Evolutionary conservation across 768 basidiomycete species (phyloP), one percentile per base, ranked within the genome.

Genomic region (Calocybe indica): DNA sequence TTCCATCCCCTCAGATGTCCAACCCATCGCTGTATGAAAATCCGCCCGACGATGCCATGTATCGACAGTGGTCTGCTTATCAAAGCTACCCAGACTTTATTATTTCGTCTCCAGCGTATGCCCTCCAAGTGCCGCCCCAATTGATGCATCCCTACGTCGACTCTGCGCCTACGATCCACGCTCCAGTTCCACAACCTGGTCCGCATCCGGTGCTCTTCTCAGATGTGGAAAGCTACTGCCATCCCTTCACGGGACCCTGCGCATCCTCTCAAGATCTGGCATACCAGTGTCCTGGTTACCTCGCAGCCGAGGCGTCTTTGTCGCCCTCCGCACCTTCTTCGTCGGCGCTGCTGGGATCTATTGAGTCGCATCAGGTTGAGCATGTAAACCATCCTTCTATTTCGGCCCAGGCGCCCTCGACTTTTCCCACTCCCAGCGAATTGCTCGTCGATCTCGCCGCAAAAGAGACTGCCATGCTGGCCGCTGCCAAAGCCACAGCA

Each of bases 341-440:
- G 22, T 22, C 22, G 22, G 22, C 22, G 22, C 22, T 22, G 22
- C 22, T 22, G 4, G 22, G 22, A 22, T 22, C 22, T 22, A 4
- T 22, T 22, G 22, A 22, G 22, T 22, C 22, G 22, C 22, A 22
- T 22, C 22, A 22, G 22, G 22, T 22, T 22, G 22, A 22, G 22
- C 22, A 22, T 22, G 22, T 51, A n/a, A 15, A 52, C 40, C 38
- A 48, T 13, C 47, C 47, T 11, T 43, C 39, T 33, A 44, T 31
- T 30, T 14, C 49, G 11, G 38, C 40, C 14, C 43, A 56, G 22
- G 14, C 56, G 53, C 0, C 48, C 58, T 0, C 70, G 1, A 79
- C 75, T 2, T 83, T 86, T 54, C 83, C 76, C 1, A 86, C 84
- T 1, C 84, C 84, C 1, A 78, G 76, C 34, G 82, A 85, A 54